Evolutionary conservation across 768 basidiomycete genomes (phyloP).

Genomic region (Clavulina sp.): DNA sequence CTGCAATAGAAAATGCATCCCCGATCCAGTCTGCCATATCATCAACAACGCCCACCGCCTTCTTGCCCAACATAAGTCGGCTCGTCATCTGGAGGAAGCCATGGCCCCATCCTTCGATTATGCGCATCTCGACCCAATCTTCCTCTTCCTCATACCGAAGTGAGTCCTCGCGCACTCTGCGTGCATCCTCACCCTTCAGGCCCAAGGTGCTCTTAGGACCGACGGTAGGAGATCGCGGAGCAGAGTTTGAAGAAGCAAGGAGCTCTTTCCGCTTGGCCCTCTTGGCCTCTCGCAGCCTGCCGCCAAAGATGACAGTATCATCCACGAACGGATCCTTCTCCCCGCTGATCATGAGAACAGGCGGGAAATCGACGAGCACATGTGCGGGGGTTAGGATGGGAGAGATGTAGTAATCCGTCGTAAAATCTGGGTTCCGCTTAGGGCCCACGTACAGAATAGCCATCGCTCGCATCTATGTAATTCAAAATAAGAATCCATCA

Average conservation of each 20-base stretch:
- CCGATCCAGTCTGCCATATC: conserved; percentile 87
- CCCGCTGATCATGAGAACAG: conserved; percentile 83
- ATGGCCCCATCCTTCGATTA: conserved; percentile 94
- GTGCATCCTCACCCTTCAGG: conserved; percentile 22
- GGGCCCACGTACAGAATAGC: conserved; percentile 94
- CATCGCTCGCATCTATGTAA: conserved; percentile 98
- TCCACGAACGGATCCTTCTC: conserved; percentile 95
- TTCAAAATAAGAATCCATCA: background rate
- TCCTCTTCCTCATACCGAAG: conserved; percentile 48
- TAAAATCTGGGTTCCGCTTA: conserved; percentile 82
- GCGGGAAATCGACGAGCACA: conserved; percentile 84
- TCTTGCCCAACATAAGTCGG: conserved; percentile 48
- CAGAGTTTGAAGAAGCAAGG: conserved; percentile 17
- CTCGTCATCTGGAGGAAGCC: conserved; percentile 91
- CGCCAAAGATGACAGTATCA: conserved; percentile 93
- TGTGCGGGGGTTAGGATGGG: conserved; percentile 76
- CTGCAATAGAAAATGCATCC: conserved; percentile 50
- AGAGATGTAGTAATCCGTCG: conserved; percentile 88
- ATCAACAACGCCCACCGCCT: conserved; percentile 36
- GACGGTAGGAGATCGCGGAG: too few species aligned
- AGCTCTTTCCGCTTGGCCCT: conserved; percentile 61
- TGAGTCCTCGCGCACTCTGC: conserved; percentile 28
- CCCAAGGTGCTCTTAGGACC: conserved; percentile 39
- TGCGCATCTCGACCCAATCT: conserved; percentile 87
- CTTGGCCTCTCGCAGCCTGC: conserved; percentile 89